Conservation (phyloP, 73 alveolate genomes). For the Diophrys sp. region DNA sequence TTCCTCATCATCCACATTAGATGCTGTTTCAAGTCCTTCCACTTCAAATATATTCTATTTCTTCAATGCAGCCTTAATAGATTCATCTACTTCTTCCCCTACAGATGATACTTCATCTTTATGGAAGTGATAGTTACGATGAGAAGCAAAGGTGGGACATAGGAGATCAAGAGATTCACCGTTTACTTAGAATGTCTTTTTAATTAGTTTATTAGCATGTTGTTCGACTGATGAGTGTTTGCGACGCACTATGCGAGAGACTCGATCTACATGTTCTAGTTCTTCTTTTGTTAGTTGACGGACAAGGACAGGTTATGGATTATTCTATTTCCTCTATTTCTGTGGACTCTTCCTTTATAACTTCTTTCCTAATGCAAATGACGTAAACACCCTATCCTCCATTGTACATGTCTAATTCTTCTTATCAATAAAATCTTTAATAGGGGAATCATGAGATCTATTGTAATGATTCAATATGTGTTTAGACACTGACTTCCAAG, state of each 20-base stretch:
- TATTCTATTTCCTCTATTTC: background rate
- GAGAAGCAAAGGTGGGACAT: background rate
- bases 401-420: background rate
- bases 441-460: background rate
- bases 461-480: background rate
- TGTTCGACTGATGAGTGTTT: background rate
- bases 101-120: background rate
- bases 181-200: background rate
- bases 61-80: no score
- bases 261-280: background rate
- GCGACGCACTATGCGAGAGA: background rate
- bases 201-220: background rate
- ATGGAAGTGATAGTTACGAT: background rate
- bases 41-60: no score
- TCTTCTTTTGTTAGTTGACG: background rate
- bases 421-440: background rate
- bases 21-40: background rate
- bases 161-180: background rate
- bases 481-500: background rate
- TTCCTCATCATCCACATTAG: background rate
- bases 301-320: background rate
- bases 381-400: background rate
- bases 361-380: background rate
- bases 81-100: no score
- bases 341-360: background rate